Base-by-base conservation (phyloP, 768 basidiomycete species). In the Epithele typhae region DNA sequence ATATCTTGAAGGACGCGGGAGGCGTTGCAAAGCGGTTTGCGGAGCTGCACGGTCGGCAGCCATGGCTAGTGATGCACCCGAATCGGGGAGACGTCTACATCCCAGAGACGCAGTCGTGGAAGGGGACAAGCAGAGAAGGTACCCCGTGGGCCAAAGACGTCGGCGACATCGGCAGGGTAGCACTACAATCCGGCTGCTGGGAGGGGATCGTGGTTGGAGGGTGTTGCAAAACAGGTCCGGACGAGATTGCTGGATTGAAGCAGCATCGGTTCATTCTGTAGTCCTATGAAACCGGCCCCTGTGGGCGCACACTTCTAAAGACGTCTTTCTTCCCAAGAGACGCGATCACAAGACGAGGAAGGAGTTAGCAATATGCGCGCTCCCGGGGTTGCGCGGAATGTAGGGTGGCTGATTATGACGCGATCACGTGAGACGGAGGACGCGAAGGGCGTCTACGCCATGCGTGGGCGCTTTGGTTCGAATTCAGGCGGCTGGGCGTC, bases 11-110 rank as follows among this genome's bases (percentile, higher is more conserved):
- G 35, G 49, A 50, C 12, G 41, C 25, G 30, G 21, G 40, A 38
- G 12, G 17, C 4, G 40, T 22, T 15, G 48, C 46, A 35, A 34
- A 32, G 37, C 12, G 19, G 25, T 19, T 55, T 54, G 56, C 35
- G 36, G 32, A 41, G 45, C 41, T 42, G n/a, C 48, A 32, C 38
- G 24, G 41, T 22, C 21, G 40, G 23, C 60, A 54, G 51, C 77
- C 77, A 6, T 82, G 73, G 69, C 65, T 91, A 9, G 73, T 88
- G 5, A 52, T 91, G 19, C 87, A 89, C 57, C 87, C 89, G 5
- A 87, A 89, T 54, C 81, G 81, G 6, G 80, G 79, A 27, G 73
- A 77, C 38, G 59, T 68, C 0, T 87, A 80, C 55, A 74, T 83
- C 59, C 59, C 68, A 12, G 50, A 59, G 21, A 68, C 68, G 5